Conservation (phyloP, 106 monocot genomes). For the Dendrobium chrysotoxum region DNA sequence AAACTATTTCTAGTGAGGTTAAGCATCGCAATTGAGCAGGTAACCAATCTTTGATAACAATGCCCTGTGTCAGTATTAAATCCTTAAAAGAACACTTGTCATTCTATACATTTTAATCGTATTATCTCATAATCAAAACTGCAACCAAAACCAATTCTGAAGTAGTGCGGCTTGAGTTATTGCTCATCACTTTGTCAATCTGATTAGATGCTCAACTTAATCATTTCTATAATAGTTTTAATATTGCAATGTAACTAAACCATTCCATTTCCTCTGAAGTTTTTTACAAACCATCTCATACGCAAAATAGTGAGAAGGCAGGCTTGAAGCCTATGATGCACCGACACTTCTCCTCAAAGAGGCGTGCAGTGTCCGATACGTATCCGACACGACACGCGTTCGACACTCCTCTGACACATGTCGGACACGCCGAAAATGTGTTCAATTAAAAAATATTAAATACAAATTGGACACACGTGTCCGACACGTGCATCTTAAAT, state of each 20-base stretch:
- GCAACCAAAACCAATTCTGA: not conserved
- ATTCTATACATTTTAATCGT: not conserved
- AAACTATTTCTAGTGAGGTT: slow-evolving; percentile 15
- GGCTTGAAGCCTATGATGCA: no score
- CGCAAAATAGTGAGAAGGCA: not conserved
- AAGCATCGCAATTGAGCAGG: slow-evolving; percentile 3
- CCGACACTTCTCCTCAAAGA: no score
- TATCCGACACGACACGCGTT: no score
- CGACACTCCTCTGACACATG: no score
- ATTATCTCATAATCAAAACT: not conserved
- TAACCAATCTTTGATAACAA: not conserved
- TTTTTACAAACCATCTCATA: not conserved
- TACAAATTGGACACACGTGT: no score
- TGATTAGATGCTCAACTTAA: no score
- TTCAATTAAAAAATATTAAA: no score
- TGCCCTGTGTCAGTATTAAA: slow-evolving; percentile 4
- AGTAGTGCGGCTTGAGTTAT: not conserved
- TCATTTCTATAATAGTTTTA: no score
- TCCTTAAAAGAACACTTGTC: not conserved
- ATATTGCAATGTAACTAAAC: no score
- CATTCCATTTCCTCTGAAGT: not conserved
- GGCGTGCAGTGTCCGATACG: no score
- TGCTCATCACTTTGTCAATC: not conserved
- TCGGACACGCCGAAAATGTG: no score
- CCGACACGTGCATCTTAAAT: no score